These are phyloP conservation scores for Lophiotrema nucula DNA, from an alignment of 495 filamentous ascomycete species.

Conservation along the genomic window DNA sequence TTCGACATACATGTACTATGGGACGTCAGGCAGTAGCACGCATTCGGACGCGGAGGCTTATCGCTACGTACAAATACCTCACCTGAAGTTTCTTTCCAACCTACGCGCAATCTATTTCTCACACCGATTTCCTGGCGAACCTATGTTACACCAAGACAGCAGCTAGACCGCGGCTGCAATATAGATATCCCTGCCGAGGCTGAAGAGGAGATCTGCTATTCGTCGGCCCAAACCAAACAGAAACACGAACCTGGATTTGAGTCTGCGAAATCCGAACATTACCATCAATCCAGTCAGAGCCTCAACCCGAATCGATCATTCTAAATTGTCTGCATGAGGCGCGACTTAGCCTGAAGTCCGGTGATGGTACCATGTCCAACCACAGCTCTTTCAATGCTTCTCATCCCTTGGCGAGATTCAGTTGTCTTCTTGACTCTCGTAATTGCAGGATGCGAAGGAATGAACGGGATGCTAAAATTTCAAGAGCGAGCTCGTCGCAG, in stretches of 20 bases:
- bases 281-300: neutral
- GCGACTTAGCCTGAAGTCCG: conserved; percentile 24
- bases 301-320: conserved; percentile 4
- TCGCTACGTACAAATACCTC: conserved; percentile 32
- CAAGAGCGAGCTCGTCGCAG: neutral
- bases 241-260: conserved; percentile 23
- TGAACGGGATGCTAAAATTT: neutral
- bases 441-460: neutral
- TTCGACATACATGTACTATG: conserved; percentile 10
- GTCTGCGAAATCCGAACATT: neutral
- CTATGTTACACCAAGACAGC: conserved; percentile 22
- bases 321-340: conserved; percentile 19
- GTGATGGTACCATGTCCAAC: neutral
- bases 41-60: conserved; percentile 22
- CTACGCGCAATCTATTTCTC: conserved; percentile 17
- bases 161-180: conserved; percentile 16
- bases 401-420: neutral
- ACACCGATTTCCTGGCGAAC: conserved; percentile 14
- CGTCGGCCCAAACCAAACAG: neutral
- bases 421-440: neutral
- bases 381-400: neutral
- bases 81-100: neutral
- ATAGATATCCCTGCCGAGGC: conserved; percentile 15
- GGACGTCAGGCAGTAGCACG: neutral
- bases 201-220: conserved; percentile 4